Evolutionary conservation across 345 rosid species (phyloP).

Genomic region (Carallia pectinifolia): DNA sequence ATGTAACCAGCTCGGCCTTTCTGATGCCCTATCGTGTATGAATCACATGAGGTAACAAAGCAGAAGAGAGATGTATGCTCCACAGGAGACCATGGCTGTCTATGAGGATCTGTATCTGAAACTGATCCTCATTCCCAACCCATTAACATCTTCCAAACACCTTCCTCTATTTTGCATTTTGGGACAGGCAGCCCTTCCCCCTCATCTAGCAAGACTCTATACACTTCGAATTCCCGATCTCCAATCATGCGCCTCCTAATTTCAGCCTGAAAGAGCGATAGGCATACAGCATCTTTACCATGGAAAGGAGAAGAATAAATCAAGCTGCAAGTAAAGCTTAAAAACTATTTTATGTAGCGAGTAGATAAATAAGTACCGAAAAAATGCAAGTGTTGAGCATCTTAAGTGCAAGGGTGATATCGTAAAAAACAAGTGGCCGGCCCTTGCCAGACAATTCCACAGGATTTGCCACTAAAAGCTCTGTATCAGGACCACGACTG

Average conservation of each 20-base stretch:
- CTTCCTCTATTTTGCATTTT: slow-evolving; percentile 59
- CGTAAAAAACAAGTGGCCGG: slow-evolving; percentile 87
- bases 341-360: neutral
- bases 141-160: slow-evolving; percentile 85
- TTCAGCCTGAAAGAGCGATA: slow-evolving; percentile 58
- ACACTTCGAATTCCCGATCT: slow-evolving; percentile 89
- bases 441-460: slow-evolving; percentile 95
- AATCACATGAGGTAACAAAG: slow-evolving; percentile 13
- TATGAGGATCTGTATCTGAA: neutral
- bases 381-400: slow-evolving; percentile 74
- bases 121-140: slow-evolving; percentile 63
- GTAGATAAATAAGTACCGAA: slow-evolving; percentile 47
- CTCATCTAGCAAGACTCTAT: slow-evolving; percentile 78
- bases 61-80: neutral
- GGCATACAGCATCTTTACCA: neutral
- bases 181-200: slow-evolving; percentile 52
- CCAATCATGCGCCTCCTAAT: slow-evolving; percentile 70
- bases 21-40: neutral
- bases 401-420: slow-evolving; percentile 81
- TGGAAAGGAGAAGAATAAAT: neutral
- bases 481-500: slow-evolving; percentile 88
- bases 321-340: neutral
- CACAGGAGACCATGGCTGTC: neutral
- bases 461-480: slow-evolving; percentile 87
- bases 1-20: slow-evolving; percentile 1